Percentiles rank a stretch among this genome's conserved stretches.
These are phyloP conservation scores for Tetradesmus obliquus DNA, from an alignment of 139 green algal genomes.

Conservation along the genomic window DNA sequence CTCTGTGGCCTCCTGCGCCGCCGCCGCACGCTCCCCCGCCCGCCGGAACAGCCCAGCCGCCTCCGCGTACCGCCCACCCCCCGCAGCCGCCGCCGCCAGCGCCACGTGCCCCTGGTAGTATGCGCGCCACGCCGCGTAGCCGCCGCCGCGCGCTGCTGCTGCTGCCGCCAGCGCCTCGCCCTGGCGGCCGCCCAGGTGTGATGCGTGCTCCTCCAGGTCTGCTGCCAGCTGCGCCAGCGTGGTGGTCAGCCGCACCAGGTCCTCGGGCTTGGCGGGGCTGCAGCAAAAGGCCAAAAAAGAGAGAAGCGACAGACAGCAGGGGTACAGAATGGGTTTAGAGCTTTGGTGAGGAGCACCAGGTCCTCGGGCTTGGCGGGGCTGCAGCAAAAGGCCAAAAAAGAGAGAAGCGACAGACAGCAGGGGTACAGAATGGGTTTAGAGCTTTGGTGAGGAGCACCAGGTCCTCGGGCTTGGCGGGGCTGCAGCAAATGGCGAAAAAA, in stretches of 20 bases:
- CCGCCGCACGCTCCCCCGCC: conserved; percentile 53
- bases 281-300: no score
- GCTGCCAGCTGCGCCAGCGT: conserved; percentile 64
- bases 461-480: neutral
- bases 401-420: neutral
- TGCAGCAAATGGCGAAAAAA: neutral
- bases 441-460: neutral
- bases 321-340: neutral
- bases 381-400: no score
- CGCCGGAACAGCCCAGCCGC: conserved; percentile 71
- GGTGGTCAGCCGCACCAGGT: neutral
- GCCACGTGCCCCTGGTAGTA: conserved; percentile 27
- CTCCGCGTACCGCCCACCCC: conserved; percentile 57
- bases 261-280: neutral
- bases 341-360: neutral
- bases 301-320: neutral
- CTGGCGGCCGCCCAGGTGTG: conserved; percentile 13
- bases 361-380: neutral
- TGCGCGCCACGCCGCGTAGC: conserved; percentile 24
- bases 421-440: neutral
- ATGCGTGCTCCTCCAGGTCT: conserved; percentile 57
- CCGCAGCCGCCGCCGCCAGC: conserved; percentile 53
- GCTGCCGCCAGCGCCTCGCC: conserved; percentile 67
- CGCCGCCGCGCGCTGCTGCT: conserved; percentile 29
- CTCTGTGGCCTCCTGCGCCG: conserved; percentile 30